phyloP scores from a whole-genome alignment of 2,329 filamentous ascomycete genomes.

The Colletotrichum lini region DNA sequence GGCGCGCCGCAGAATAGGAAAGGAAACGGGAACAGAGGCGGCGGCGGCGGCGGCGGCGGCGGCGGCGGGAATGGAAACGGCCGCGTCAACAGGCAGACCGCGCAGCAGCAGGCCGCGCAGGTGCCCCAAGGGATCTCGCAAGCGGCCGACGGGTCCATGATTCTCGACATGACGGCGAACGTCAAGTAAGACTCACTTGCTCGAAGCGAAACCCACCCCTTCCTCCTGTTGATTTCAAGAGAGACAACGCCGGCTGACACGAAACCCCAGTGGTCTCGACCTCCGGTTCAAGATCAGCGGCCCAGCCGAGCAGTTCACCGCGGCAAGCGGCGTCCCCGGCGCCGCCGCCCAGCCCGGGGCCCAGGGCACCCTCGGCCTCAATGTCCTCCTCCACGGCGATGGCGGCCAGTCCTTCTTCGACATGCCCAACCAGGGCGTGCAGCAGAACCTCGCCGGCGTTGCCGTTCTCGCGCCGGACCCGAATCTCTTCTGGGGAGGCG shows the following conservation, averaged over 20 bases:
- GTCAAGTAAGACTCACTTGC: conserved; percentile 61
- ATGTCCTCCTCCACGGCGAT: conserved; percentile 72
- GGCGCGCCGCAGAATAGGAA: conserved; percentile 43
- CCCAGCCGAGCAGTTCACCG: conserved; percentile 67
- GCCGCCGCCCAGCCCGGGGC: conserved; percentile 44
- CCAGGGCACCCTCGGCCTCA: conserved; percentile 62
- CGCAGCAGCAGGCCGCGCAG: conserved; percentile 49
- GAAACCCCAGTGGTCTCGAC: conserved; percentile 58
- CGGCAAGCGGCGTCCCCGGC: conserved; percentile 60
- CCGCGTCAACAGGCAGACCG: conserved; percentile 42
- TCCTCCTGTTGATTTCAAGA: not conserved
- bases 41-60: not conserved
- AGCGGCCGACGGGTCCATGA: conserved; percentile 68
- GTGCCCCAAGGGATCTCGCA: conserved; percentile 54
- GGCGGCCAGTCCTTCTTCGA: conserved; percentile 72
- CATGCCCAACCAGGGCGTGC: conserved; percentile 69
- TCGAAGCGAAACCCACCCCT: not conserved
- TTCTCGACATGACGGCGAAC: conserved; percentile 67
- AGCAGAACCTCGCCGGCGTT: conserved; percentile 65
- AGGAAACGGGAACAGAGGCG: conserved; percentile 23
- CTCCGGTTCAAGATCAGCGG: conserved; percentile 71
- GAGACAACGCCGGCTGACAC: conserved; percentile 21
- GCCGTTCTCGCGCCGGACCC: conserved; percentile 67
- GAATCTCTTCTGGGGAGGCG: conserved; percentile 72
- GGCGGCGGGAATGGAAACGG: conserved; percentile 18